A percentile compares a stretch with the other conserved stretches of the same genome.
These are phyloP conservation scores for Penicillium nucicola DNA, from an alignment of 495 filamentous ascomycete species.

Conservation along the genomic window DNA sequence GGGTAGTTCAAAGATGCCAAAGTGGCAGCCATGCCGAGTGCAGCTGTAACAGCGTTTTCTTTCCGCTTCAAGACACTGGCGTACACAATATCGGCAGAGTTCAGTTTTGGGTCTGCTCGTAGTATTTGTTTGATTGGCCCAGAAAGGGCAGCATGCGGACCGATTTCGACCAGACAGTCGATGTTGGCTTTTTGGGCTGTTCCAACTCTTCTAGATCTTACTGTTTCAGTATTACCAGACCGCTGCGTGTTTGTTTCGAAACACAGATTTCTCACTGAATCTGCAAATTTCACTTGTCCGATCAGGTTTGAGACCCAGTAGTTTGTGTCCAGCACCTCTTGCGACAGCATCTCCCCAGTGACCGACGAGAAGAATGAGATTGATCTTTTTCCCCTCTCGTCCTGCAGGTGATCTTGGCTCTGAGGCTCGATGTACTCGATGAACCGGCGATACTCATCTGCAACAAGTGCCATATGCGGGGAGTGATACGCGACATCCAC, in stretches of 20 bases:
- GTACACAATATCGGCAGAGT: conserved; percentile 18
- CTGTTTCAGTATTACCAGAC: neutral
- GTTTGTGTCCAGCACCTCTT: conserved; percentile 15
- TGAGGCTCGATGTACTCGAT: conserved; percentile 10
- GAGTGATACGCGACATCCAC: conserved; percentile 66
- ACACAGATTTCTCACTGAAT: conserved; percentile 26
- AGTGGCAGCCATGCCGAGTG: conserved; percentile 13
- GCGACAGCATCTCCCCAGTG: conserved; percentile 20
- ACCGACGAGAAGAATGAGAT: conserved; percentile 40
- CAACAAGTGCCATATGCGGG: conserved; percentile 50
- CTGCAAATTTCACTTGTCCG: conserved; percentile 35
- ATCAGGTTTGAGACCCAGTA: conserved; percentile 45
- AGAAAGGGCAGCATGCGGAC: conserved; percentile 45
- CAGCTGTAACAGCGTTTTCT: conserved; percentile 16
- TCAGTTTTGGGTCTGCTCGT: conserved; percentile 13
- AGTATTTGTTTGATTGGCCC: conserved; percentile 34
- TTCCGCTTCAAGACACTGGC: conserved; percentile 19
- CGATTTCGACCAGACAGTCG: conserved; percentile 47
- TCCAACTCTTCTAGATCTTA: neutral
- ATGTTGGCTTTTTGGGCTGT: conserved; percentile 19
- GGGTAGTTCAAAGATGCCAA: conserved; percentile 21
- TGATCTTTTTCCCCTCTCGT: neutral
- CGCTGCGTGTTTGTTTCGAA: conserved; percentile 11
- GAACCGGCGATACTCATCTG: conserved; percentile 17
- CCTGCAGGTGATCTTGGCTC: neutral